These are phyloP conservation scores for Bruguiera parviflora DNA, from an alignment of 345 rosid species.

Conservation along the genomic window DNA sequence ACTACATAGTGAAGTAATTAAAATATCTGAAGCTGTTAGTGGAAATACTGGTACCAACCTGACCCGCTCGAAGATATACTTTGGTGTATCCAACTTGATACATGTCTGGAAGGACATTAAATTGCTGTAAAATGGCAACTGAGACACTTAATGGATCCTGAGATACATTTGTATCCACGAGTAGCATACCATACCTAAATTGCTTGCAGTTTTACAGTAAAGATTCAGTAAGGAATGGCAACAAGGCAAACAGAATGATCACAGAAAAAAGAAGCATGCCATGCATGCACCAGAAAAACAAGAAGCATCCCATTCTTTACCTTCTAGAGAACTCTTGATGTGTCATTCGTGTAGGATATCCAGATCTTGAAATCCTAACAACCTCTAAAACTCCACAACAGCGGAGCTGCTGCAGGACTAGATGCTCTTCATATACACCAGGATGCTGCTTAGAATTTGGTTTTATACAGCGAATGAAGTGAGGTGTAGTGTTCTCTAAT, in stretches of 20 bases:
- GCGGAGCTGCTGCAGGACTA: conserved; percentile 74
- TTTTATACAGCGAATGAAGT: conserved; percentile 87
- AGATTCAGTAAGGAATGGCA: conserved; percentile 4
- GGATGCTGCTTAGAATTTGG: conserved; percentile 72
- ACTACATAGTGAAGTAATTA: too few relatives aligned
- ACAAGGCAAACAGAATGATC: conserved; percentile 7
- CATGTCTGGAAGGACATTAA: conserved; percentile 70
- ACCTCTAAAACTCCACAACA: conserved; percentile 86
- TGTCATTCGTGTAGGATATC: conserved; percentile 81
- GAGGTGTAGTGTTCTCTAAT: conserved; percentile 81
- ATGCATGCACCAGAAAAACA: too few relatives aligned
- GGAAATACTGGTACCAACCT: conserved; percentile 45
- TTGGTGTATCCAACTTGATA: conserved; percentile 92
- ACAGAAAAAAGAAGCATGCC: conserved; percentile 4
- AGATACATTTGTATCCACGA: conserved; percentile 37
- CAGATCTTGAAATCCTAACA: conserved; percentile 83
- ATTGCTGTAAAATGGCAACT: conserved; percentile 67
- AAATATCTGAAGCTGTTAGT: too few relatives aligned
- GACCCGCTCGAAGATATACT: conserved; percentile 72
- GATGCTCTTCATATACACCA: conserved; percentile 59
- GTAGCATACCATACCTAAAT: conserved; percentile 70
- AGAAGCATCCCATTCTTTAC: conserved; percentile 25
- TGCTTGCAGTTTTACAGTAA: conserved; percentile 16
- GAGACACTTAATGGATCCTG: conserved; percentile 76
- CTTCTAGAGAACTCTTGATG: conserved; percentile 84